phyloP scores from a whole-genome alignment of 257 asterid genomes.

The Solanum ossicruentum region DNA sequence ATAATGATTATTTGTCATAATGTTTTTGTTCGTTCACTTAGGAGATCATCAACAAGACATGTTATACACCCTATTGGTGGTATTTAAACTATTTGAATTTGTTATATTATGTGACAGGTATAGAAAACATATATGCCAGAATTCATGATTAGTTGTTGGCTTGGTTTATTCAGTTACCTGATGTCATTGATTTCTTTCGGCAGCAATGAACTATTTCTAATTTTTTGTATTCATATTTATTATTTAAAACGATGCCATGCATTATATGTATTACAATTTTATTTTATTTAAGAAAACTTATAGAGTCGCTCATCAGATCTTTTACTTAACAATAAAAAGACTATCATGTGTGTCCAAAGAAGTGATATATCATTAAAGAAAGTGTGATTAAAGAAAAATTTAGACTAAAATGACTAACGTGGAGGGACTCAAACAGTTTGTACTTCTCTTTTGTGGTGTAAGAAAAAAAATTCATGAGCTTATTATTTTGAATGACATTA shows the following conservation, averaged over 20 bases:
- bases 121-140: neutral
- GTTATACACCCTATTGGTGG: neutral
- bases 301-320: neutral
- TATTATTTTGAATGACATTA: no score
- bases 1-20: neutral
- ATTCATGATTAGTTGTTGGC: neutral
- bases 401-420: neutral
- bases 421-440: no score
- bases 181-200: neutral
- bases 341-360: neutral
- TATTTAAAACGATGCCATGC: neutral
- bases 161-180: neutral
- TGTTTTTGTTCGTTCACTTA: neutral
- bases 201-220: neutral
- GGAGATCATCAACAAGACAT: neutral
- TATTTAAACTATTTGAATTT: neutral
- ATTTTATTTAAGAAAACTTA: neutral
- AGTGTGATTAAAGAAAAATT: no score
- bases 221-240: neutral
- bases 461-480: neutral
- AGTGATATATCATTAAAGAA: no score
- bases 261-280: neutral
- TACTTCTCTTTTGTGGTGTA: neutral
- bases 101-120: neutral
- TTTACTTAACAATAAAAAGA: neutral